Conservation (phyloP, 495 filamentous ascomycete genomes). For the Xylaria telfairii region DNA sequence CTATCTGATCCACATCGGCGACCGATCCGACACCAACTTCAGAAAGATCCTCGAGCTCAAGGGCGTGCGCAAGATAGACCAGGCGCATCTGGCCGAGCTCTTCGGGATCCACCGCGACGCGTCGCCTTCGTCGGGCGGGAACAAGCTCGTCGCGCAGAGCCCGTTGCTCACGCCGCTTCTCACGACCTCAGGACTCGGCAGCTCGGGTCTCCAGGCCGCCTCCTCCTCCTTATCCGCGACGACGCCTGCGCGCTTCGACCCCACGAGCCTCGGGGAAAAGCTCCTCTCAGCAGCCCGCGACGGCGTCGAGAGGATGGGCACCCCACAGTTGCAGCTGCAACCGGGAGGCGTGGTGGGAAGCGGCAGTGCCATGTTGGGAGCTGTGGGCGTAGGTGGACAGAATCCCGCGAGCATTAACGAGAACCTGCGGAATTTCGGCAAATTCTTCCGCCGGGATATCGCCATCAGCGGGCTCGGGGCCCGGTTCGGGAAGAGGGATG, state of each 20-base stretch:
- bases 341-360: constrained; percentile 32
- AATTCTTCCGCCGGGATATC: constrained; percentile 91
- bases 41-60: constrained; percentile 94
- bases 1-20: constrained; percentile 92
- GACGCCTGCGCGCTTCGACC: constrained; percentile 73
- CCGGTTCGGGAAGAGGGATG: constrained; percentile 65
- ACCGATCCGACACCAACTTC: constrained; percentile 92
- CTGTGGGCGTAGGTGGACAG: constrained; percentile 17
- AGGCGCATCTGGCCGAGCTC: constrained; percentile 81
- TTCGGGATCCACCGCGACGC: constrained; percentile 81
- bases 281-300: constrained; percentile 85
- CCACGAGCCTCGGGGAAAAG: constrained; percentile 74
- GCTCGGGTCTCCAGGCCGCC: constrained; percentile 44
- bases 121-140: constrained; percentile 59
- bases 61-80: constrained; percentile 82
- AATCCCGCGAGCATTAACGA: constrained; percentile 75
- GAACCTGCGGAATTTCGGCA: constrained; percentile 92
- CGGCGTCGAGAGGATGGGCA: constrained; percentile 86
- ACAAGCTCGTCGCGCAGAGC: constrained; percentile 62
- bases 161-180: constrained; percentile 68
- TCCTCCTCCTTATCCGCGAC: constrained; percentile 43
- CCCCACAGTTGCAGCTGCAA: constrained; percentile 68
- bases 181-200: constrained; percentile 39
- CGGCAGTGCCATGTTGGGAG: not conserved
- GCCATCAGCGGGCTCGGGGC: constrained; percentile 82